Evolutionary conservation across 1,284 basidiomycete species (phyloP), one percentile per base, ranked within the genome.

Genomic region (Grifola frondosa): DNA sequence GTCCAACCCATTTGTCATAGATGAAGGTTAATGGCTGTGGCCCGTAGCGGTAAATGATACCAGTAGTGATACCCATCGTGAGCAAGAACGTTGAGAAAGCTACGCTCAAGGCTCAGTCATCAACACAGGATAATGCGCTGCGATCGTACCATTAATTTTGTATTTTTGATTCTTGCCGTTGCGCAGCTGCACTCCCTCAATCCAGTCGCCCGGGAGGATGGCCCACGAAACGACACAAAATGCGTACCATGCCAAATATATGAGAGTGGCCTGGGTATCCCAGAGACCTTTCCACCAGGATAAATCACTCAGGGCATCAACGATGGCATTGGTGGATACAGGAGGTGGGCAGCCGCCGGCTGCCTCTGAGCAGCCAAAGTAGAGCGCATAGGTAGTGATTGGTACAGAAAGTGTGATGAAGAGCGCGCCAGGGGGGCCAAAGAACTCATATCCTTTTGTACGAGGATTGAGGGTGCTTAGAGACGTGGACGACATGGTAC

Each of bases 141-240:
- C n/a, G n/a, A n/a, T n/a, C 67, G 49, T 59, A 94, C 94, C 94
- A 70, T 99, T 99, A 58, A 97, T 93, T 69, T 92, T 97, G 77
- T 99, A 99, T 49, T 74, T 70, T 62, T 88, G 84, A 55, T 77
- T 84, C 42, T 72, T 73, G 1, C 96, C 96, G 30, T 84, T 86
- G 31, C 97, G 77, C 53, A 98, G 67, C 16, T 77, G 71, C 7
- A 76, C 81, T 11, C 97, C 97, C 48, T 91, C 74, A 10, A 97
- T 75, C 76, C 80, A 80, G 53, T 93, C 88, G 6, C 92, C 95
- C 0, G 97, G 97, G 6, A 99, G 70, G 25, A 95, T 59, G 8
- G 70, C 73, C 94, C 94, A 97, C 8, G 90, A 78, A 2, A 81
- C 64, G 30, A 98, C 80, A 51, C 81, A 87, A 68, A 88, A 99